Percentiles rank a stretch among this genome's conserved stretches.
Conservation (phyloP, 176 grass and related monocot genomes). For the Carex littledalei region DNA sequence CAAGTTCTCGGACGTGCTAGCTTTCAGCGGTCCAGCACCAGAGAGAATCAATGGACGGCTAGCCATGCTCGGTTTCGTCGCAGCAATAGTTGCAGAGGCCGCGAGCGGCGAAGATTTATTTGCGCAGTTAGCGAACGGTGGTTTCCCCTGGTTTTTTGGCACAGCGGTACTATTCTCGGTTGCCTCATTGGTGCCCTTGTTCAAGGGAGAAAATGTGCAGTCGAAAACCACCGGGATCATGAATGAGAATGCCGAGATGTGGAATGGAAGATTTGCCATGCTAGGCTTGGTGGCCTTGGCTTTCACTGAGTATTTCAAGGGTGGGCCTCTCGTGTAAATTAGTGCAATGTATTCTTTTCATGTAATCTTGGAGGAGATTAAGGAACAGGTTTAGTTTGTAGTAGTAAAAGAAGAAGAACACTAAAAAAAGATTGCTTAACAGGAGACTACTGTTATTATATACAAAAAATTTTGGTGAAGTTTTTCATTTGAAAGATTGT, state of each 20-base stretch:
- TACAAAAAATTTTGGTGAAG: background rate
- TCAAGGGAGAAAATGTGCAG: slow-evolving; percentile 43
- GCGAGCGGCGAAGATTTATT: background rate
- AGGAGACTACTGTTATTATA: background rate
- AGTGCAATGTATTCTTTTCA: background rate
- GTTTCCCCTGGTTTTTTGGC: slow-evolving; percentile 37
- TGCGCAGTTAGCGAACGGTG: slow-evolving; percentile 10
- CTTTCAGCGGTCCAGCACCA: slow-evolving; percentile 25
- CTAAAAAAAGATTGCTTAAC: no score
- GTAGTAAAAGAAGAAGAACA: background rate
- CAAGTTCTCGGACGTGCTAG: slow-evolving; percentile 8
- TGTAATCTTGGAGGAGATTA: background rate
- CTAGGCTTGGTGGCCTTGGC: slow-evolving; percentile 69
- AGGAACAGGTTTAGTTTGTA: background rate
- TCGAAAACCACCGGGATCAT: slow-evolving; percentile 22
- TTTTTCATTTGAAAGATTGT: background rate
- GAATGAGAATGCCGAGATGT: slow-evolving; percentile 62
- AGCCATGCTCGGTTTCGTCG: slow-evolving; percentile 12
- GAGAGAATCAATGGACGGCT: slow-evolving; percentile 28
- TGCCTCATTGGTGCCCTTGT: slow-evolving; percentile 61
- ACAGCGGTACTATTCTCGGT: slow-evolving; percentile 34
- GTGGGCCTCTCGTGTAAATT: slow-evolving; percentile 45
- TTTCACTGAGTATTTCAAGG: slow-evolving; percentile 69
- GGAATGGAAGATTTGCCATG: slow-evolving; percentile 85
- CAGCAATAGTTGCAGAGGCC: slow-evolving; percentile 11